A percentile compares a stretch with the other conserved stretches of the same genome.
These are phyloP conservation scores for Aspergillus brunneoviolaceus DNA, from an alignment of 2,329 filamentous ascomycete genomes.

Conservation along the genomic window DNA sequence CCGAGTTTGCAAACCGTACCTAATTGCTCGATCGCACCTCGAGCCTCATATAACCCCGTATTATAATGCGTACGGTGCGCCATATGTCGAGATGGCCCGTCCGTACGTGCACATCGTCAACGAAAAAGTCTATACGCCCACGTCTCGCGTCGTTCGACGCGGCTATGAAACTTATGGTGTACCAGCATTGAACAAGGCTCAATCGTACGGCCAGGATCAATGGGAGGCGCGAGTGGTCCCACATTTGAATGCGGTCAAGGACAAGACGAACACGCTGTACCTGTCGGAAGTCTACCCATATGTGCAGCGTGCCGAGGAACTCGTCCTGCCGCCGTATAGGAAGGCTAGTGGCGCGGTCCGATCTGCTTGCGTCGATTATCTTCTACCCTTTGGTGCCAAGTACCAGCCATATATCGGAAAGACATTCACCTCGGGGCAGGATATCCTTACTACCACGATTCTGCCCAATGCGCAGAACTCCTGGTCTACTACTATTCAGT, in stretches of 20 bases:
- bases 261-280: conserved; percentile 65
- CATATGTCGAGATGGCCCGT: conserved; percentile 72
- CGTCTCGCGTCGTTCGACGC: conserved; percentile 60
- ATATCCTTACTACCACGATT: conserved; percentile 67
- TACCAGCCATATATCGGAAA: conserved; percentile 71
- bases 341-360: conserved; percentile 62
- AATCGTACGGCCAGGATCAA: conserved; percentile 65
- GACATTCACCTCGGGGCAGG: conserved; percentile 65
- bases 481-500: conserved; percentile 67
- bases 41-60: conserved; percentile 79
- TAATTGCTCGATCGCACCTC: conserved; percentile 64
- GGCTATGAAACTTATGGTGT: conserved; percentile 69
- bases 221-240: conserved; percentile 81
- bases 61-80: conserved; percentile 79
- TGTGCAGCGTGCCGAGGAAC: conserved; percentile 60
- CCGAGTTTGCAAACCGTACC: conserved; percentile 77
- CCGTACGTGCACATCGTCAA: conserved; percentile 67
- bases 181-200: conserved; percentile 67
- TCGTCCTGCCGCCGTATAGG: conserved; percentile 70
- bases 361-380: conserved; percentile 46
- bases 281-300: conserved; percentile 70
- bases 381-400: conserved; percentile 74
- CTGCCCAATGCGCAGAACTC: conserved; percentile 71
- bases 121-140: conserved; percentile 65
- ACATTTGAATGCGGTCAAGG: conserved; percentile 65